Percentiles rank a stretch among this genome's conserved stretches.
Conservation (phyloP, 1,284 basidiomycete genomes). For the Anthracocystis walkeri region DNA sequence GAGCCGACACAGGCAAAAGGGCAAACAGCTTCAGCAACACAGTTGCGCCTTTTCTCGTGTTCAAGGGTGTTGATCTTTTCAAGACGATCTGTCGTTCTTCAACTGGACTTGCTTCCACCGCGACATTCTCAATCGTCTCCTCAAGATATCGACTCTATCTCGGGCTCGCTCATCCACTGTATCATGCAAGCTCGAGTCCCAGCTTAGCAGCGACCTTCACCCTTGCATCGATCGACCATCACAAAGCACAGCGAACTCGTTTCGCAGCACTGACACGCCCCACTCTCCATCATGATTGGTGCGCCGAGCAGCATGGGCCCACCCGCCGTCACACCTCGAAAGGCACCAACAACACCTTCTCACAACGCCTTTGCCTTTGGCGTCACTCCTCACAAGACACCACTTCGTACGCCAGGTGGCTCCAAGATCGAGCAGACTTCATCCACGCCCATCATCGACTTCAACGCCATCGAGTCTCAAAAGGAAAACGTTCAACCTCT, state of each 20-base stretch:
- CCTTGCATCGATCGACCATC: background rate
- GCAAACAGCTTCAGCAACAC: too few relatives aligned
- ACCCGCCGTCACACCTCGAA: constrained; percentile 50
- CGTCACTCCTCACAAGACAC: constrained; percentile 60
- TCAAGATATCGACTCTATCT: too few relatives aligned
- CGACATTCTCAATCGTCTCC: too few relatives aligned
- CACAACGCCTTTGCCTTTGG: constrained; percentile 27
- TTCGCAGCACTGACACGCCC: background rate
- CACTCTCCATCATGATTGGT: constrained; percentile 20
- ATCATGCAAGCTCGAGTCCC: too few relatives aligned
- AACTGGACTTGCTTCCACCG: too few relatives aligned
- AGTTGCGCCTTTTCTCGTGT: too few relatives aligned
- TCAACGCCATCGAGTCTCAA: constrained; percentile 72
- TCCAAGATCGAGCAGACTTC: constrained; percentile 64
- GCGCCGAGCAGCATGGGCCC: constrained; percentile 35
- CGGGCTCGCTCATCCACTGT: too few relatives aligned
- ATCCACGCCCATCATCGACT: constrained; percentile 66
- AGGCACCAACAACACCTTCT: constrained; percentile 37
- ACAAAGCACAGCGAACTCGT: background rate
- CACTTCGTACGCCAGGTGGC: constrained; percentile 59
- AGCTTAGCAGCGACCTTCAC: background rate
- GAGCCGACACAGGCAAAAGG: too few relatives aligned
- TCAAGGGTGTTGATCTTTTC: too few relatives aligned
- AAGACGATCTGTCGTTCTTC: too few relatives aligned
- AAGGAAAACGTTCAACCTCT: constrained; percentile 76